Evolutionary conservation across 441 rosid genomes (phyloP).

Genomic region (Breynia disticha): DNA sequence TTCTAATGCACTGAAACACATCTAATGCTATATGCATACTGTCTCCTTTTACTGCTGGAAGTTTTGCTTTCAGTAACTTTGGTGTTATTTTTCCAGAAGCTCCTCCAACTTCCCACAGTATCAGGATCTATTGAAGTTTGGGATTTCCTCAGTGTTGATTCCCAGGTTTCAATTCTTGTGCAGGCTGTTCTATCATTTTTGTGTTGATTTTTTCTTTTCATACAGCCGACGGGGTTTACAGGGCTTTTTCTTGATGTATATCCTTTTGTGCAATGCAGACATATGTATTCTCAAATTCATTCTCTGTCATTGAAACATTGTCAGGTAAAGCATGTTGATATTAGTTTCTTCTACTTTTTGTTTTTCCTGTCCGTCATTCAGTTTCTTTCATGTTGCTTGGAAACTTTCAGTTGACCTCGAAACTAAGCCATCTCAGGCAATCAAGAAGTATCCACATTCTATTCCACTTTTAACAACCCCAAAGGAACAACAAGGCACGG

Average conservation of each 20-base stretch:
- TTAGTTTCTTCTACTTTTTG: constrained; percentile 10
- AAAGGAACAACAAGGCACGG: constrained; percentile 36
- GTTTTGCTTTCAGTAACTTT: neutral
- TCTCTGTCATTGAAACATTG: constrained; percentile 85
- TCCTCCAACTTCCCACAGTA: constrained; percentile 67
- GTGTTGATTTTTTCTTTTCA: constrained; percentile 5
- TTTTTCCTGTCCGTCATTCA: constrained; percentile 13
- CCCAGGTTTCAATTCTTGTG: constrained; percentile 58
- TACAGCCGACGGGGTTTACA: neutral
- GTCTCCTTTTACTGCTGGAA: no score
- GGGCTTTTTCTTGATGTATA: constrained; percentile 15
- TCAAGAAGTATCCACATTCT: constrained; percentile 31
- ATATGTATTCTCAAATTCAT: constrained; percentile 80
- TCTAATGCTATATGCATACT: no score
- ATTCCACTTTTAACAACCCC: constrained; percentile 31
- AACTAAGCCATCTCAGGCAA: constrained; percentile 43
- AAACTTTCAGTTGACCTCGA: constrained; percentile 47
- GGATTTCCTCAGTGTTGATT: constrained; percentile 98
- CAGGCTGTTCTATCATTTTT: no score
- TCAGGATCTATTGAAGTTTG: constrained; percentile 98
- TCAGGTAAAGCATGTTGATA: constrained; percentile 50
- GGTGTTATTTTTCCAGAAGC: constrained; percentile 15
- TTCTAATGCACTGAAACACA: neutral
- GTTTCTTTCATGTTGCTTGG: constrained; percentile 11
- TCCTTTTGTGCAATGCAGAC: constrained; percentile 61